Percentiles rank a stretch among this genome's conserved stretches.
phyloP scores from a whole-genome alignment of 345 rosid species.

The Conringia planisiliqua region DNA sequence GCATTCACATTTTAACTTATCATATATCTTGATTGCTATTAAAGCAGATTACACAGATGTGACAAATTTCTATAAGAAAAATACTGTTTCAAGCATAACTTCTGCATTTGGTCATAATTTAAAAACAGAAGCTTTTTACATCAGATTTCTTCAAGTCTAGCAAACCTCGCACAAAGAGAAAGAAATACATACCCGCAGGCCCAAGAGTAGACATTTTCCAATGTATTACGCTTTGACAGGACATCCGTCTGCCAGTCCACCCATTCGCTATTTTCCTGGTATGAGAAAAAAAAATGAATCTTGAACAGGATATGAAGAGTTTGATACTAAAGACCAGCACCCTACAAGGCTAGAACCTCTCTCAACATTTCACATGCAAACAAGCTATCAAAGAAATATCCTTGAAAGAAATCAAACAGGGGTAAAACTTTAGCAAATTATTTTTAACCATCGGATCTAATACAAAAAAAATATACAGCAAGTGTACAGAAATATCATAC shows the following conservation, averaged over 20 bases:
- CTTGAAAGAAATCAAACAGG: background rate
- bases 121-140: background rate
- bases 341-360: slow-evolving; percentile 3
- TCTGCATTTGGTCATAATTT: background rate
- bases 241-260: slow-evolving; percentile 68
- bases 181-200: slow-evolving; percentile 71
- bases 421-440: background rate
- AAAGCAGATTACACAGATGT: slow-evolving; percentile 6
- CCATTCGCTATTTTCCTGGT: slow-evolving; percentile 71
- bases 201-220: slow-evolving; percentile 88
- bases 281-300: slow-evolving; percentile 6
- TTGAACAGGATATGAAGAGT: background rate
- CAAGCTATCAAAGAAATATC: background rate
- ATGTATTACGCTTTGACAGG: slow-evolving; percentile 67
- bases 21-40: slow-evolving; percentile 5
- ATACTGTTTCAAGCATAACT: background rate
- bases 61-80: background rate
- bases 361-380: slow-evolving; percentile 3
- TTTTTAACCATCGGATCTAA: background rate
- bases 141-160: background rate
- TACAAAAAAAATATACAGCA: background rate
- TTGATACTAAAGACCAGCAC: background rate
- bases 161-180: background rate
- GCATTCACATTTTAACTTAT: slow-evolving; percentile 6
- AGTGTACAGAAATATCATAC: background rate